phyloP scores from a whole-genome alignment of 768 basidiomycete genomes.

The Daedaleopsis nitida region DNA sequence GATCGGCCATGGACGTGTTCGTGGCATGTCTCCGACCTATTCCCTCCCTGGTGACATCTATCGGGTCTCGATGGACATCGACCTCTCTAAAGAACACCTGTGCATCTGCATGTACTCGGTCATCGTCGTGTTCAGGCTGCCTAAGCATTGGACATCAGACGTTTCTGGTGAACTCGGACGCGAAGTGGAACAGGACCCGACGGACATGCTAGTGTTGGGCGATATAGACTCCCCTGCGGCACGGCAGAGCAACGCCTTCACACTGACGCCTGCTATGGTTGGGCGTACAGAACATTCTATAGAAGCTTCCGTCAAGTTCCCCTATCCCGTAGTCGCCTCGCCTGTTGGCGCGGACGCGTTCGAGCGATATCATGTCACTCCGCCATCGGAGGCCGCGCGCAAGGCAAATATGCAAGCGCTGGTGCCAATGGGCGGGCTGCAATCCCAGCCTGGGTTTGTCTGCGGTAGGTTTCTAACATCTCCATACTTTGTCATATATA shows the following conservation, averaged over 20 bases:
- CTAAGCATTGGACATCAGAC: background rate
- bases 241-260: constrained; percentile 6
- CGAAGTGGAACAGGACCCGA: background rate
- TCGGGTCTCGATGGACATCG: constrained; percentile 21
- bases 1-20: constrained; percentile 2
- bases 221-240: constrained; percentile 12
- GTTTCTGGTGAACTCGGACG: background rate
- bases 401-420: constrained; percentile 10
- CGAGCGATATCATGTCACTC: constrained; percentile 11
- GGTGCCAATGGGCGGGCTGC: constrained; percentile 1
- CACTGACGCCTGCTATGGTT: background rate
- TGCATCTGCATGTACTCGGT: constrained; percentile 19
- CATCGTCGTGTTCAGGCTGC: constrained; percentile 14
- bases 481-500: background rate
- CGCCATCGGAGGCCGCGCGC: constrained; percentile 4
- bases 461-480: constrained; percentile 12
- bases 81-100: constrained; percentile 18
- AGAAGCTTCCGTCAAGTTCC: background rate
- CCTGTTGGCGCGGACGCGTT: constrained; percentile 17
- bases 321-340: constrained; percentile 1
- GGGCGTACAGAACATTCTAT: background rate
- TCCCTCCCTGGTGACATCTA: constrained; percentile 1
- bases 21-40: constrained; percentile 12
- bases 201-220: constrained; percentile 15
- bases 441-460: constrained; percentile 12